Conservation (phyloP, 495 filamentous ascomycete species). For the Aspergillus homomorphus region DNA sequence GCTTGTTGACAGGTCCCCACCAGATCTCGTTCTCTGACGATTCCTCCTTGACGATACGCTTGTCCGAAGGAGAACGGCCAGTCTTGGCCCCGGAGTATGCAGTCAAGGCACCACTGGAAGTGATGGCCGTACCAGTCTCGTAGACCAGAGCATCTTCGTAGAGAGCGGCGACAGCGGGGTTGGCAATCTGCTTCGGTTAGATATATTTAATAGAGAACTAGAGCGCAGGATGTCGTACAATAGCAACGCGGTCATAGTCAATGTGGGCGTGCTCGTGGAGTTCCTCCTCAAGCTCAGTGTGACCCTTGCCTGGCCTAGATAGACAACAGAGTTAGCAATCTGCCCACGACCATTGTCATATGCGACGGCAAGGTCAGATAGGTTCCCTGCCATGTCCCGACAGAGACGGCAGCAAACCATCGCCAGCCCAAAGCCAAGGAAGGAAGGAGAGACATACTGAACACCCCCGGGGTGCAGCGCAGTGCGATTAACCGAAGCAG, state of each 20-base stretch:
- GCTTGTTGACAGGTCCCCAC: constrained; percentile 99
- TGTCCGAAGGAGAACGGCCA: constrained; percentile 92
- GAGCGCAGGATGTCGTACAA: constrained; percentile 55
- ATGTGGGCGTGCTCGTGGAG: constrained; percentile 98
- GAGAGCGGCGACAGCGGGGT: constrained; percentile 85
- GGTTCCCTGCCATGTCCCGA: neutral
- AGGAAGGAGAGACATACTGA: constrained; percentile 58
- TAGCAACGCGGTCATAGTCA: constrained; percentile 97
- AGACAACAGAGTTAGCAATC: constrained; percentile 31
- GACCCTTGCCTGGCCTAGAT: constrained; percentile 71
- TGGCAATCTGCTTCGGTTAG: constrained; percentile 63
- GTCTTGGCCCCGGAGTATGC: constrained; percentile 99
- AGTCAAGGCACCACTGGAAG: constrained; percentile 87
- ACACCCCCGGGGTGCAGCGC: constrained; percentile 88
- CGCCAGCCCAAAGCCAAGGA: constrained; percentile 3
- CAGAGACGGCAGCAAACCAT: neutral
- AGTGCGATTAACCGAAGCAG: constrained; percentile 82
- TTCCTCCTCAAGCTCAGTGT: constrained; percentile 96
- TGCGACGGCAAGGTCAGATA: too few relatives aligned
- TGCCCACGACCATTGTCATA: neutral
- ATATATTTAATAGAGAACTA: constrained; percentile 3
- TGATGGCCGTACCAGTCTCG: constrained; percentile 96
- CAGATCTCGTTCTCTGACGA: constrained; percentile 87
- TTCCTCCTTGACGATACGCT: constrained; percentile 92
- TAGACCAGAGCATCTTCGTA: constrained; percentile 99